These are phyloP conservation scores for Blastobotrys parvus DNA, from an alignment of 805 yeast genomes.

Conservation along the genomic window DNA sequence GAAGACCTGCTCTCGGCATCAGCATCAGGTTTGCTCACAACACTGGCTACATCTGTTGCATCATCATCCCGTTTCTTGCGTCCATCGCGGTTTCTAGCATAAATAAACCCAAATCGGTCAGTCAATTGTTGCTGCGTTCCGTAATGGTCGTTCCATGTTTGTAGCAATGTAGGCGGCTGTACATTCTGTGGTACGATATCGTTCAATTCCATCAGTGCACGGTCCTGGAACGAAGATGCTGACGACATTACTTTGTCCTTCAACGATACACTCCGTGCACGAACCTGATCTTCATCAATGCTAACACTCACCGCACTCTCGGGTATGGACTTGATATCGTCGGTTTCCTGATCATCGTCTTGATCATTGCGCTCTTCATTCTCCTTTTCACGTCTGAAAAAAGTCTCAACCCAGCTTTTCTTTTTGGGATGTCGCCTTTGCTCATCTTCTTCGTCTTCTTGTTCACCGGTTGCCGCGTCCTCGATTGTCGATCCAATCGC, in stretches of 20 bases:
- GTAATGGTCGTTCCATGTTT: conserved; percentile 19
- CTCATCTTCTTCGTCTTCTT: not conserved
- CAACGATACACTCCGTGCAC: not conserved
- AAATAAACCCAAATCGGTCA: conserved; percentile 45
- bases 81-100: conserved; percentile 23
- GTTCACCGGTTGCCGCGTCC: not conserved
- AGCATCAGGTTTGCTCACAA: not conserved
- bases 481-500: conserved; percentile 12
- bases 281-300: not conserved
- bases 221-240: conserved; percentile 1
- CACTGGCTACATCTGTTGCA: not conserved
- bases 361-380: too few relatives aligned
- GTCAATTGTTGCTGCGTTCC: conserved; percentile 25
- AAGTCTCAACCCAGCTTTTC: not conserved
- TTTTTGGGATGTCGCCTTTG: not conserved
- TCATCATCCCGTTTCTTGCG: not conserved
- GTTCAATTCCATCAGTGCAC: conserved; percentile 40
- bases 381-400: not conserved
- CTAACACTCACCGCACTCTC: not conserved
- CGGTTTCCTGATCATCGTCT: too few relatives aligned
- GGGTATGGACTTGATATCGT: conserved; percentile 2
- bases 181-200: conserved; percentile 23
- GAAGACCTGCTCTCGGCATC: not conserved
- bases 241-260: conserved; percentile 1
- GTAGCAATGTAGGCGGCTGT: conserved; percentile 29